A percentile compares a stretch with the other conserved stretches of the same genome.
phyloP scores from a whole-genome alignment of 2,329 filamentous ascomycete genomes.

The Fusarium sp. region DNA sequence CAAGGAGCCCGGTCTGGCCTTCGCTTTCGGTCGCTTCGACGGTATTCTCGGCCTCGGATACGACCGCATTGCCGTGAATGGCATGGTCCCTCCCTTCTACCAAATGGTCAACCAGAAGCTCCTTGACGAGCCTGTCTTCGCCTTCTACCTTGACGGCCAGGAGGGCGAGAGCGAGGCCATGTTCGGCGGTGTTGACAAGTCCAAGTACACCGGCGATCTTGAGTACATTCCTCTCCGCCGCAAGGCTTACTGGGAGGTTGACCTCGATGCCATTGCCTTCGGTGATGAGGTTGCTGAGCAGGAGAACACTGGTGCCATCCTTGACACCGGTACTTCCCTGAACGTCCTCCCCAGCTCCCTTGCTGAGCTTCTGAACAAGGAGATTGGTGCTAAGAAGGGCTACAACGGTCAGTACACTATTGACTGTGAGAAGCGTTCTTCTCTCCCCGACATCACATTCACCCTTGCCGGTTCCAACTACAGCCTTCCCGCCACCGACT shows the following conservation, averaged over 20 bases:
- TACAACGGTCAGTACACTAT: slow-evolving; percentile 97
- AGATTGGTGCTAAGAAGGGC: slow-evolving; percentile 98
- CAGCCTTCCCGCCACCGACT: slow-evolving; percentile 87
- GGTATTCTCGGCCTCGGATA: slow-evolving; percentile 95
- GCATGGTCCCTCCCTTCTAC: slow-evolving; percentile 95
- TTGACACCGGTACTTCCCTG: slow-evolving; percentile 97
- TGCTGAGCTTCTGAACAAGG: slow-evolving; percentile 95
- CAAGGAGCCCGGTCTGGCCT: slow-evolving; percentile 93
- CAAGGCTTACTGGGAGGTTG: slow-evolving; percentile 99
- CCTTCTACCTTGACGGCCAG: slow-evolving; percentile 89
- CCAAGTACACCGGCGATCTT: slow-evolving; percentile 85
- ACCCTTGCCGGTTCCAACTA: slow-evolving; percentile 92
- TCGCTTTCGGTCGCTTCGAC: slow-evolving; percentile 97
- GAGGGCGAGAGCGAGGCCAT: slow-evolving; percentile 84
- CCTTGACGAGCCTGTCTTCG: slow-evolving; percentile 91
- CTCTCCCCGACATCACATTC: slow-evolving; percentile 91
- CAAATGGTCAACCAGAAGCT: slow-evolving; percentile 91
- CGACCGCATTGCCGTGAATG: slow-evolving; percentile 96
- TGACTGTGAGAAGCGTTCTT: slow-evolving; percentile 85
- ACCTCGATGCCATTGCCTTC: slow-evolving; percentile 90
- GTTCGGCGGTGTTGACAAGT: slow-evolving; percentile 89
- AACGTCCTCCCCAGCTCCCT: slow-evolving; percentile 92
- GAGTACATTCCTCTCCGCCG: slow-evolving; percentile 94
- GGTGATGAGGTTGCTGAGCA: slow-evolving; percentile 88
- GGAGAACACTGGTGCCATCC: slow-evolving; percentile 93